Conservation (phyloP, 2,329 filamentous ascomycete species). For the Cordyceps tenuipes region DNA sequence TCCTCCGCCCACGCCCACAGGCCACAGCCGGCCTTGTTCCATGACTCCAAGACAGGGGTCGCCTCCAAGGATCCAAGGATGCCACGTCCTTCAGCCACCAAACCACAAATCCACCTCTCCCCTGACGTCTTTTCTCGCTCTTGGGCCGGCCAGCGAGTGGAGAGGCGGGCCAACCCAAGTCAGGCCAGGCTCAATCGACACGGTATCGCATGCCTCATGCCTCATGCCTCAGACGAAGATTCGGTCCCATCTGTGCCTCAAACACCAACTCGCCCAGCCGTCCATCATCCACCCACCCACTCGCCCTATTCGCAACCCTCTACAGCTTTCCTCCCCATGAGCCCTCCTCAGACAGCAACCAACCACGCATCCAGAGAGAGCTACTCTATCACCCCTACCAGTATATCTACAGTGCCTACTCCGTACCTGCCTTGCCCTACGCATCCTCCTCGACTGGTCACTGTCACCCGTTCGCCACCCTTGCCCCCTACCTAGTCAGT, state of each 20-base stretch:
- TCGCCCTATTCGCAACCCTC: neutral
- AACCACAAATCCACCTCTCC: neutral
- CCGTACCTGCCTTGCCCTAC: neutral
- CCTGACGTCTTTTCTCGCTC: neutral
- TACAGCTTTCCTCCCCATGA: neutral
- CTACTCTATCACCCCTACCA: neutral
- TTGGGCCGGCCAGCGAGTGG: neutral
- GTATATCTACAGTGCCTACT: no score
- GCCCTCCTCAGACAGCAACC: neutral
- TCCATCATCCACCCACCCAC: no score
- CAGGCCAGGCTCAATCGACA: neutral
- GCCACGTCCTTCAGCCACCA: neutral
- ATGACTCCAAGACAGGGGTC: neutral
- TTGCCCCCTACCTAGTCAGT: neutral
- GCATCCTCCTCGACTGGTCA: no score
- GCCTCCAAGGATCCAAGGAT: neutral
- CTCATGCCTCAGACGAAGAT: neutral
- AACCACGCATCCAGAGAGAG: neutral
- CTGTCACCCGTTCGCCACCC: neutral
- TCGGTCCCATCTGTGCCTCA: no score
- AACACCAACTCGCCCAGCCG: no score
- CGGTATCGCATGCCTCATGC: neutral
- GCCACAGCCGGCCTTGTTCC: neutral
- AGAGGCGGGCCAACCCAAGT: neutral
- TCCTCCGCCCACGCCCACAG: no score